Evolutionary conservation across 1,139 yeast genomes (phyloP).

Genomic region (Petasospora fabianii): DNA sequence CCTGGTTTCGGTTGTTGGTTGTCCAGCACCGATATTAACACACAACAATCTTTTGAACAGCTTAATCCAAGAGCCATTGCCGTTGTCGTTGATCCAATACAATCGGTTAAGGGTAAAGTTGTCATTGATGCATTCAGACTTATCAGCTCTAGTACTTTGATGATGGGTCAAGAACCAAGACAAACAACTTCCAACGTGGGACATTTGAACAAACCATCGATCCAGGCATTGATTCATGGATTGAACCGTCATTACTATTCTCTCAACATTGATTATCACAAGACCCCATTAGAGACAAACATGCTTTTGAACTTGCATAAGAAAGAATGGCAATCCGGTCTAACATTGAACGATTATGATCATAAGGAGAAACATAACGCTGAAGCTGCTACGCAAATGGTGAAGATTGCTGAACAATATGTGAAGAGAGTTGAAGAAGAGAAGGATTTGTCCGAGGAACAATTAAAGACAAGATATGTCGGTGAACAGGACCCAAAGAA

Average conservation of each 20-base stretch:
- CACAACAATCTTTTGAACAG: conserved; percentile 97
- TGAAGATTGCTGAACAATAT: conserved; percentile 85
- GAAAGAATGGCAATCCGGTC: conserved; percentile 94
- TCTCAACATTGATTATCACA: conserved; percentile 88
- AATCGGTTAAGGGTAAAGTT: conserved; percentile 97
- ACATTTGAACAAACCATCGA: conserved; percentile 93
- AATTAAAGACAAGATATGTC: conserved; percentile 89
- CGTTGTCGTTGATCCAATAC: conserved; percentile 96
- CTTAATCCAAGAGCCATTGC: conserved; percentile 94
- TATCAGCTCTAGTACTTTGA: conserved; percentile 80
- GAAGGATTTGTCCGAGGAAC: conserved; percentile 81
- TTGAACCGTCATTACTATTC: conserved; percentile 96
- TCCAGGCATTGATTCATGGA: conserved; percentile 96
- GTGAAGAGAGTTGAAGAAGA: conserved; percentile 92
- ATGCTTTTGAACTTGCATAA: conserved; percentile 94
- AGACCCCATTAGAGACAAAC: conserved; percentile 87
- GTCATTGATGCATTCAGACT: conserved; percentile 98
- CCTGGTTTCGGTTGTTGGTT: conserved; percentile 99
- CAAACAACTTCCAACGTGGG: conserved; percentile 97
- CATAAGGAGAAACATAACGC: conserved; percentile 74
- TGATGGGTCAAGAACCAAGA: conserved; percentile 98
- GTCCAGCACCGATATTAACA: conserved; percentile 93
- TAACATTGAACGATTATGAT: conserved; percentile 73
- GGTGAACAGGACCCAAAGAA: conserved; percentile 99
- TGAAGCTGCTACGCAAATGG: conserved; percentile 74